These are phyloP conservation scores for Geotrichum aggregatum DNA, from an alignment of 1,139 yeast species.

Conservation along the genomic window DNA sequence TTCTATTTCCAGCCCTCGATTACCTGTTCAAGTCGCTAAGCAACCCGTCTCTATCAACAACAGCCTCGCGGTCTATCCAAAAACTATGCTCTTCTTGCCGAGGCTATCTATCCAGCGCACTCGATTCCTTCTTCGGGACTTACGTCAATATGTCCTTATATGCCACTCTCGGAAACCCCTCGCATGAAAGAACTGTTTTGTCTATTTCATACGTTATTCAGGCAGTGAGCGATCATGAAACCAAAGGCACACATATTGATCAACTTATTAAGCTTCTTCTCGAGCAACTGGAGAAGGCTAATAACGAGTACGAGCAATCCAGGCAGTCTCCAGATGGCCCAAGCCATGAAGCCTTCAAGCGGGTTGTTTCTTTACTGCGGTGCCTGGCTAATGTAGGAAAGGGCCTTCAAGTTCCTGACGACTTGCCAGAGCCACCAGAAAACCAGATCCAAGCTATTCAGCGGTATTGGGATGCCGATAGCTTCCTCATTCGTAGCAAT, in stretches of 20 bases:
- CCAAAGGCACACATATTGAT: slow-evolving; percentile 28
- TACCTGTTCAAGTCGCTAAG: slow-evolving; percentile 38
- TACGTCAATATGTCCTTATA: slow-evolving; percentile 31
- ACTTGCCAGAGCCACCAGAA: slow-evolving; percentile 30
- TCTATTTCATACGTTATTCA: slow-evolving; percentile 39
- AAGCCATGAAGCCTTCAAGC: slow-evolving; percentile 18
- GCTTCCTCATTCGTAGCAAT: slow-evolving; percentile 41
- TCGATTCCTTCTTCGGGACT: slow-evolving; percentile 34
- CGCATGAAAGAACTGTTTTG: slow-evolving; percentile 39
- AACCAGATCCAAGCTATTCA: slow-evolving; percentile 18
- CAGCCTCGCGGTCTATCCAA: slow-evolving; percentile 40
- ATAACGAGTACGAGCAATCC: slow-evolving; percentile 4
- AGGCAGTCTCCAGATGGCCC: slow-evolving; percentile 15
- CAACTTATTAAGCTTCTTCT: slow-evolving; percentile 30
- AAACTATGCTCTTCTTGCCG: slow-evolving; percentile 40
- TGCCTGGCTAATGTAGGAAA: slow-evolving; percentile 67
- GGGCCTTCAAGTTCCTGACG: slow-evolving; percentile 47
- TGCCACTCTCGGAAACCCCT: slow-evolving; percentile 13
- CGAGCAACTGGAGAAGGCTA: slow-evolving; percentile 23
- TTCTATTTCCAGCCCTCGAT: slow-evolving; percentile 32
- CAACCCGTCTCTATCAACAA: slow-evolving; percentile 30
- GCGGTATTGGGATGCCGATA: slow-evolving; percentile 43
- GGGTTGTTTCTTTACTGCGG: slow-evolving; percentile 48
- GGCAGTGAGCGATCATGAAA: slow-evolving; percentile 29
- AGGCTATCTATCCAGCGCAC: slow-evolving; percentile 28